Conservation (phyloP, 2,329 filamentous ascomycete genomes). For the Colletotrichum graminicola region DNA sequence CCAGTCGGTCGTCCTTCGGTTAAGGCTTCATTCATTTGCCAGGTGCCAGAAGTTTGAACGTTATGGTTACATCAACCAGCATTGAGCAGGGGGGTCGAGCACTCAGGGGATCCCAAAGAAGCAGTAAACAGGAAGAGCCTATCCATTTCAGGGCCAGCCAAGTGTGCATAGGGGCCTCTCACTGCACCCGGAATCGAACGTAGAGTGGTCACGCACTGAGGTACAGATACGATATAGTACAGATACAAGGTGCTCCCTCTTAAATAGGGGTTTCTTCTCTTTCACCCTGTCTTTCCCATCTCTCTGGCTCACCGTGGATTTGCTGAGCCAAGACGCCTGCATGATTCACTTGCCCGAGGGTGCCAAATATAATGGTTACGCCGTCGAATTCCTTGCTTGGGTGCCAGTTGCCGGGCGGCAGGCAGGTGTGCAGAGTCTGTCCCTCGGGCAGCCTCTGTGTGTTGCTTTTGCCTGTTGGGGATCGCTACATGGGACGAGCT, state of each 20-base stretch:
- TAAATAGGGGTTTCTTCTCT: slow-evolving; percentile 6
- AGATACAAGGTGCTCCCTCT: not conserved
- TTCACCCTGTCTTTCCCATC: not conserved
- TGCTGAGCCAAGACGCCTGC: slow-evolving; percentile 8
- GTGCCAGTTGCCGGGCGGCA: slow-evolving; percentile 18
- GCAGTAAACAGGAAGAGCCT: not conserved
- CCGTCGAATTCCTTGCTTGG: slow-evolving; percentile 3
- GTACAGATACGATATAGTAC: too few species aligned
- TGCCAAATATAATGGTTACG: slow-evolving; percentile 16
- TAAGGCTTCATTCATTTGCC: slow-evolving; percentile 40
- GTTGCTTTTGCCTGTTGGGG: not conserved
- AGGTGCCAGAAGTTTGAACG: slow-evolving; percentile 10
- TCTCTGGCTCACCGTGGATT: not conserved
- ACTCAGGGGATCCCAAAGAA: slow-evolving; percentile 26
- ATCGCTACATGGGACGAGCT: slow-evolving; percentile 2
- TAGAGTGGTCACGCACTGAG: too few species aligned
- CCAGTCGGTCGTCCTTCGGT: slow-evolving; percentile 12
- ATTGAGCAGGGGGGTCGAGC: not conserved
- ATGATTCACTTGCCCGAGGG: slow-evolving; percentile 15
- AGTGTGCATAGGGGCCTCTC: too few species aligned
- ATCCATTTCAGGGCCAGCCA: slow-evolving; percentile 13
- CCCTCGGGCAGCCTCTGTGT: slow-evolving; percentile 1
- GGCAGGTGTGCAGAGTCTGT: slow-evolving; percentile 16
- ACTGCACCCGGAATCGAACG: not conserved
- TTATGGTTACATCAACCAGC: slow-evolving; percentile 12